Percentiles rank a stretch among this genome's conserved stretches.
These are phyloP conservation scores for Areca catechu DNA, from an alignment of 176 grass and related monocot genomes.

Conservation along the genomic window DNA sequence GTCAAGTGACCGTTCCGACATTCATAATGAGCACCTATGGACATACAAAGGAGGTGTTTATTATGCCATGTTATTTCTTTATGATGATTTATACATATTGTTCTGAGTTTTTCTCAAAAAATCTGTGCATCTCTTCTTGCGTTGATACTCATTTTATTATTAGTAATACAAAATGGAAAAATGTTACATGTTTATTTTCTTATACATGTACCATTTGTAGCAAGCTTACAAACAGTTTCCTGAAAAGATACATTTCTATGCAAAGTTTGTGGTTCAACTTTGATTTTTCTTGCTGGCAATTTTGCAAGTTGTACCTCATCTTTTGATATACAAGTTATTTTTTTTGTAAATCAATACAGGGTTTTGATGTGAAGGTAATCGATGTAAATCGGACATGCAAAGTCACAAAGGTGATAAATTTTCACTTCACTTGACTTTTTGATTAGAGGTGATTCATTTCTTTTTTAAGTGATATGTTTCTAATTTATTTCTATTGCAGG, in stretches of 20 bases:
- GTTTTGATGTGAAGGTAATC: conserved; percentile 95
- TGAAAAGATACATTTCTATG: neutral
- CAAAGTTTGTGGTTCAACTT: neutral
- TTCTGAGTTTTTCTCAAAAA: too few species aligned
- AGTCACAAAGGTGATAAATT: conserved; percentile 76
- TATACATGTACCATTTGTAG: too few species aligned
- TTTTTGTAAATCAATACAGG: conserved; percentile 20
- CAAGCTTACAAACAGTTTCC: too few species aligned
- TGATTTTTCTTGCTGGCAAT: neutral
- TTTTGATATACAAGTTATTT: neutral
- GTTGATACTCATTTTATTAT: too few species aligned
- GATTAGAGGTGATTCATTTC: neutral
- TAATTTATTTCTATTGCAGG: conserved; percentile 34
- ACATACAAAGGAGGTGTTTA: too few species aligned
- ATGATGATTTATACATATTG: too few species aligned
- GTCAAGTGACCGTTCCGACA: too few species aligned
- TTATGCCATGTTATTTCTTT: too few species aligned
- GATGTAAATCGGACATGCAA: conserved; percentile 89
- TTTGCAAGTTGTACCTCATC: neutral
- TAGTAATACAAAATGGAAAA: too few species aligned
- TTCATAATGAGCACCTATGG: too few species aligned
- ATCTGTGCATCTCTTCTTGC: too few species aligned
- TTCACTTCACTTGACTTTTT: neutral
- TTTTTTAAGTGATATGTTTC: conserved; percentile 11
- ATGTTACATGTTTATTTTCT: too few species aligned